These are phyloP conservation scores for Dalechampia spathulata DNA, from an alignment of 441 rosid genomes.

Conservation along the genomic window DNA sequence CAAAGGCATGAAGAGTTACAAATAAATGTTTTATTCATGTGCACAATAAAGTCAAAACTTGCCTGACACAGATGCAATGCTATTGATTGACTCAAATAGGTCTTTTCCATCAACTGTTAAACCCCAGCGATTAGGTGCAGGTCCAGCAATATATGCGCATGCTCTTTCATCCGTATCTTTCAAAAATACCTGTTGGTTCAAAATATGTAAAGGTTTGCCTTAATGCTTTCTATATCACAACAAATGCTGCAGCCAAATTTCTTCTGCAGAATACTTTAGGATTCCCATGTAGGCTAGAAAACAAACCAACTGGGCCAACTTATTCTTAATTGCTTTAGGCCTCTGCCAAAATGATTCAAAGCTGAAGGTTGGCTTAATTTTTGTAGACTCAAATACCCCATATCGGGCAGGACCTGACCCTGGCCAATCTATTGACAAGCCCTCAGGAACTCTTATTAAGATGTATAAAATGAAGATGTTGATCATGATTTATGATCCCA, in stretches of 20 bases:
- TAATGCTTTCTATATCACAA: too few species aligned
- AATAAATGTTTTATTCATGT: not conserved
- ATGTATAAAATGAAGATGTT: too few species aligned
- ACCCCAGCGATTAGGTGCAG: constrained; percentile 99
- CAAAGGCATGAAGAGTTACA: not conserved
- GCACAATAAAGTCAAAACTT: constrained; percentile 17
- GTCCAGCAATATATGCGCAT: constrained; percentile 98
- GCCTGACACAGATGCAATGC: constrained; percentile 49
- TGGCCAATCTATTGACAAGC: not conserved
- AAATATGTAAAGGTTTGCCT: not conserved
- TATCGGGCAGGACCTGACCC: not conserved
- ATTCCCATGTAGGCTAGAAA: not conserved
- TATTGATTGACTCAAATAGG: constrained; percentile 58
- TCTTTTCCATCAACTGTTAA: constrained; percentile 79
- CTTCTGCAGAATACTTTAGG: constrained; percentile 1
- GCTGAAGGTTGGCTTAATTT: not conserved
- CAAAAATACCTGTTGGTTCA: constrained; percentile 69
- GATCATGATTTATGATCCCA: too few species aligned
- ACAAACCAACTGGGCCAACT: constrained; percentile 2
- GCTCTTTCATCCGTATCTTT: constrained; percentile 99
- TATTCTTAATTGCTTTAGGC: not conserved
- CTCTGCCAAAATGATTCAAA: not conserved
- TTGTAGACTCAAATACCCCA: not conserved
- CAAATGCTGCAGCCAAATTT: too few species aligned
- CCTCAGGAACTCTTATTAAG: not conserved